Conservation (phyloP, 2,329 filamentous ascomycete species). For the Trichoderma arundinaceum region DNA sequence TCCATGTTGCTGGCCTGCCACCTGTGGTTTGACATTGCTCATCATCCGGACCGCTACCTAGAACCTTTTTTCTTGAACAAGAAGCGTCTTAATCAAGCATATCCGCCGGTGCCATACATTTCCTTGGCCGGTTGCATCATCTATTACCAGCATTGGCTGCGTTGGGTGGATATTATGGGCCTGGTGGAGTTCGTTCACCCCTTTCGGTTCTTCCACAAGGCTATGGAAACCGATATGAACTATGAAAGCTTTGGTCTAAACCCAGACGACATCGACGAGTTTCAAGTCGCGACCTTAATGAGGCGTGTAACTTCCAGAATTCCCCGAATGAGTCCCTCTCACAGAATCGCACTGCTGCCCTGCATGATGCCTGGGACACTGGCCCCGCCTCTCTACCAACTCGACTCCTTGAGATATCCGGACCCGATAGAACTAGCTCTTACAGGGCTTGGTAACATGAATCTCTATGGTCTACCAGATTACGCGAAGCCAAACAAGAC, state of each 20-base stretch:
- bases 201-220: neutral
- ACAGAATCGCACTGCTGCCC: neutral
- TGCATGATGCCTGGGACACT: neutral
- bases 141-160: neutral
- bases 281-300: neutral
- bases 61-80: no score
- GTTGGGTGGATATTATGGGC: neutral
- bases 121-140: neutral
- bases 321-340: neutral
- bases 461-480: no score
- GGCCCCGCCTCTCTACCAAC: no score
- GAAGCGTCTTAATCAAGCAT: neutral
- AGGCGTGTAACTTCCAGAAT: neutral
- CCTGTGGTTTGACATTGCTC: neutral
- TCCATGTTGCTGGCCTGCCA: neutral
- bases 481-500: no score
- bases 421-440: no score
- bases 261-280: neutral
- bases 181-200: neutral
- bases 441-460: no score
- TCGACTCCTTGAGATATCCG: no score
- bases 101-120: neutral
- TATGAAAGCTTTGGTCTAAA: neutral
- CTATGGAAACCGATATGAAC: neutral
- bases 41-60: neutral